Base-by-base conservation (phyloP, 257 asterid genomes). In the Jasminum sambac region DNA sequence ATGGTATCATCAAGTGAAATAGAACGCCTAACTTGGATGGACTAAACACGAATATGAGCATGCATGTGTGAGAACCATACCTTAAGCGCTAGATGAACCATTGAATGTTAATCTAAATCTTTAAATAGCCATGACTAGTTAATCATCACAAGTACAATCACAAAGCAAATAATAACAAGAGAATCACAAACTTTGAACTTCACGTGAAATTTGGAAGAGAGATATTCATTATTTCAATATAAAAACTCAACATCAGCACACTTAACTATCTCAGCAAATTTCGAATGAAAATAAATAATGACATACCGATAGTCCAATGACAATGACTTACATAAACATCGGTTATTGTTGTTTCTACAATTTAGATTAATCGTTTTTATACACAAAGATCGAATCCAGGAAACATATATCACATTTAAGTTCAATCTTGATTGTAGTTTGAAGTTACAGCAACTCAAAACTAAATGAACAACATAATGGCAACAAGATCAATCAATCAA, bases 181-280 rank as follows among this genome's bases (percentile, higher is more conserved):
- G 60, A 76, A 64, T 30, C 75, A 55, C 21, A 66, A 61, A 19
- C 39, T 40, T 43, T 5, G 64, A 24, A 48, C 19, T 52, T n/a
- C 19, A 39, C 57, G 48, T 68, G 34, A 66, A 16, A 36, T 5
- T 11, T 14, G 17, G 9, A 60, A 65, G 36, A 50, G 26, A 11
- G 19, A 52, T 58, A 37, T 66, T 46, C 23, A 64, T 19, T 73
- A 70, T 16, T 34, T 6, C 57, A 72, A 42, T 26, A 52, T 48
- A 21, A n/a, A n/a, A n/a, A n/a, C n/a, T n/a, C n/a, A n/a, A n/a
- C 71, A 37, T 58, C n/a, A 67, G 46, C 73, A 60, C 69, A 26
- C 7, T 12, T 23, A 21, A 44, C 55, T 58, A 62, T 66, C 24
- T 59, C 36, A 46, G 40, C 66, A 69, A 44, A 72, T 64, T 40